Conservation (phyloP, 2,329 filamentous ascomycete genomes). For the Coniochaeta pulveracea region DNA sequence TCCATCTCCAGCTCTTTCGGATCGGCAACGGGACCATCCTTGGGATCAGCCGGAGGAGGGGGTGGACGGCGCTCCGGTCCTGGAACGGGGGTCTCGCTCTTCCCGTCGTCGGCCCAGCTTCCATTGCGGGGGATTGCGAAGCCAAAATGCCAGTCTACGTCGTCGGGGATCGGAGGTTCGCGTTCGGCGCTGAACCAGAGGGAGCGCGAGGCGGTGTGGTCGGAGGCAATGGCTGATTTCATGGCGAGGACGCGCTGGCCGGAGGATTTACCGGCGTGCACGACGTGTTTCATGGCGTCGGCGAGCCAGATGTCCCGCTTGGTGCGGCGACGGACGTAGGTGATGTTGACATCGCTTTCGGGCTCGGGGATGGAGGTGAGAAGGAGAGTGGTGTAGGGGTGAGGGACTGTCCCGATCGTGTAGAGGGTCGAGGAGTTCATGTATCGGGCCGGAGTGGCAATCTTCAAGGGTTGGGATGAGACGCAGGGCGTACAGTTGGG, state of each 20-base stretch:
- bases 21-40: constrained; percentile 36
- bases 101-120: constrained; percentile 30
- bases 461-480: constrained; percentile 48
- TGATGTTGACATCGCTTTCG: constrained; percentile 38
- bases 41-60: constrained; percentile 29
- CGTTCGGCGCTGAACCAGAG: constrained; percentile 74
- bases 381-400: constrained; percentile 74
- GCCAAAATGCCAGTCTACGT: constrained; percentile 83
- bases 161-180: constrained; percentile 40
- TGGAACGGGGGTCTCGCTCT: constrained; percentile 45
- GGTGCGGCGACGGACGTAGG: constrained; percentile 56
- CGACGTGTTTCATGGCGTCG: constrained; percentile 56
- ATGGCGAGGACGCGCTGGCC: constrained; percentile 59
- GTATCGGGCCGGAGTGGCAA: constrained; percentile 57
- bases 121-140: constrained; percentile 58
- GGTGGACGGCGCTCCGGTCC: constrained; percentile 44
- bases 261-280: constrained; percentile 51
- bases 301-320: constrained; percentile 70
- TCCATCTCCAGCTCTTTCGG: constrained; percentile 44
- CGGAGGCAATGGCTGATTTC: constrained; percentile 70
- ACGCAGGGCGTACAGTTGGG: constrained; percentile 66
- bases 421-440: constrained; percentile 63
- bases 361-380: constrained; percentile 49
- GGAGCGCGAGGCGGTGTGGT: constrained; percentile 49
- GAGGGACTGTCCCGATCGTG: constrained; percentile 78